Conservation (phyloP, 1,139 yeast genomes). For the Saccharomycopsis crataegensis region DNA sequence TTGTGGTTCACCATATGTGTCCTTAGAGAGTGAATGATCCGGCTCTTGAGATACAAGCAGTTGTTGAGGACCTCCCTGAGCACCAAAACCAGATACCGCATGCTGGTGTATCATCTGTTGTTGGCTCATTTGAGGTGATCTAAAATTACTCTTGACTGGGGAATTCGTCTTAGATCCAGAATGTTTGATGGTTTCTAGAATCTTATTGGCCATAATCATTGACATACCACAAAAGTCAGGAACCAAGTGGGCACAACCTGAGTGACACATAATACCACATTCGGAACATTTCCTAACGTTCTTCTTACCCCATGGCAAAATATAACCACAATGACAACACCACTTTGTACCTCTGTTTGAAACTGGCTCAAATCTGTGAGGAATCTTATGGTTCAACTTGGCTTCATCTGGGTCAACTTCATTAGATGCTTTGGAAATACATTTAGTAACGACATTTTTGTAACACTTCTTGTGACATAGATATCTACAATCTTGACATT, state of each 20-base stretch:
- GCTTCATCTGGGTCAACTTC: slow-evolving; percentile 83
- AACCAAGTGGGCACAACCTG: slow-evolving; percentile 86
- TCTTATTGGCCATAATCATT: slow-evolving; percentile 92
- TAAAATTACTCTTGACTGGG: slow-evolving; percentile 3
- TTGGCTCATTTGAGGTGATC: not conserved
- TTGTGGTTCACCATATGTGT: not conserved
- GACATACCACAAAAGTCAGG: slow-evolving; percentile 99
- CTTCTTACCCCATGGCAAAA: slow-evolving; percentile 90
- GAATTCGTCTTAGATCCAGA: slow-evolving; percentile 30
- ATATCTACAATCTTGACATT: slow-evolving; percentile 92
- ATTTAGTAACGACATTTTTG: slow-evolving; percentile 88
- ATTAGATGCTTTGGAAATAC: slow-evolving; percentile 85
- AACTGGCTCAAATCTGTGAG: slow-evolving; percentile 88
- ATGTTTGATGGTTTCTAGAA: slow-evolving; percentile 74
- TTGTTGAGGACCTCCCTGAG: too few relatives aligned
- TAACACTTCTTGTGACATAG: slow-evolving; percentile 94
- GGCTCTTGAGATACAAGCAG: too few relatives aligned
- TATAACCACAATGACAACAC: slow-evolving; percentile 98
- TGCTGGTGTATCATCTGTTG: not conserved
- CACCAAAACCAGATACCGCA: not conserved
- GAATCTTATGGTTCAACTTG: slow-evolving; percentile 89
- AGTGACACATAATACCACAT: slow-evolving; percentile 92
- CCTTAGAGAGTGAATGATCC: too few relatives aligned
- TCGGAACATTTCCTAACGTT: slow-evolving; percentile 93
- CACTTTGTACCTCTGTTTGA: slow-evolving; percentile 94